phyloP scores from a whole-genome alignment of 352 stramenopile species.

The Phytophthora niederhauseri region DNA sequence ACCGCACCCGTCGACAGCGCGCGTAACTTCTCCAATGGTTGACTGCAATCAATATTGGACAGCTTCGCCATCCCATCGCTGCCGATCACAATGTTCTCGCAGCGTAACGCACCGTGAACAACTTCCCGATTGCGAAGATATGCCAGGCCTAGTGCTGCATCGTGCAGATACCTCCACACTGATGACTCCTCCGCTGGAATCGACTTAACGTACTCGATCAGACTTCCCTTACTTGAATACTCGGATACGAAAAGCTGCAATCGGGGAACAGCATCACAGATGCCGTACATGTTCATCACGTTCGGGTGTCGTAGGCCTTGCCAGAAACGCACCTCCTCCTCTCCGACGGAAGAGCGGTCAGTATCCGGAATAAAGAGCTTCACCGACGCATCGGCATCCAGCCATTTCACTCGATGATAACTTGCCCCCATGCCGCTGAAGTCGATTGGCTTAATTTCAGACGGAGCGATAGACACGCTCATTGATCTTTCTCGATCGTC shows the following conservation, averaged over 20 bases:
- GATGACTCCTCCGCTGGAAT: neutral
- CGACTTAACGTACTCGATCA: neutral
- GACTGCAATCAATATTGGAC: slow-evolving; percentile 28
- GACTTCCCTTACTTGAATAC: slow-evolving; percentile 7
- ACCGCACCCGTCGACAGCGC: neutral
- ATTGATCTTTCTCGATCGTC: neutral
- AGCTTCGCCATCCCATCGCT: slow-evolving; percentile 28
- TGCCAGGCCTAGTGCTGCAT: slow-evolving; percentile 11
- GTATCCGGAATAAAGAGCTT: slow-evolving; percentile 8
- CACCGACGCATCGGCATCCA: slow-evolving; percentile 15
- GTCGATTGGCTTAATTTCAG: slow-evolving; percentile 2
- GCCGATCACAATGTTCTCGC: slow-evolving; percentile 37
- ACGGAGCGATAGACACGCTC: neutral
- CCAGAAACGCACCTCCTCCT: slow-evolving; percentile 4
- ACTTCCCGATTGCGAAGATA: slow-evolving; percentile 13
- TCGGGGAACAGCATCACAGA: neutral
- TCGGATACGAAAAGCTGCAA: slow-evolving; percentile 25
- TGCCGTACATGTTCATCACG: slow-evolving; percentile 27
- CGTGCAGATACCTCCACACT: slow-evolving; percentile 10
- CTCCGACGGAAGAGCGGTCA: neutral
- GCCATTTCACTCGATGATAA: slow-evolving; percentile 16
- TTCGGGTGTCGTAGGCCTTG: slow-evolving; percentile 20
- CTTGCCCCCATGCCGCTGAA: neutral
- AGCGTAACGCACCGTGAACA: slow-evolving; percentile 30
- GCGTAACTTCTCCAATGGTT: neutral